phyloP scores from a whole-genome alignment of 768 basidiomycete species.

The Tylopilus felleus region DNA sequence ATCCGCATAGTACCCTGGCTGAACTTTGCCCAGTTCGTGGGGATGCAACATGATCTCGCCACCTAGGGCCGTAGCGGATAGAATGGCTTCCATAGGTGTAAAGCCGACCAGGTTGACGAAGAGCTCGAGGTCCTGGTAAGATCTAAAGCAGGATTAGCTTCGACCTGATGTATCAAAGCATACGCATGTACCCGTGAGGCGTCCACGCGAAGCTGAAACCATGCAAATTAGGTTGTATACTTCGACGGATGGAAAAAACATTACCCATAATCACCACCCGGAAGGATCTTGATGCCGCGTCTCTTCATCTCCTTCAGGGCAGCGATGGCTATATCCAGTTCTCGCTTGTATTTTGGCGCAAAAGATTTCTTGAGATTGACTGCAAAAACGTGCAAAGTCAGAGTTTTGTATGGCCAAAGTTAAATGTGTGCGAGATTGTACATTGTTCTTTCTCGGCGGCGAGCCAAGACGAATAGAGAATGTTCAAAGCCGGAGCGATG shows the following conservation, averaged over 20 bases:
- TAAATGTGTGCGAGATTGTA: not conserved
- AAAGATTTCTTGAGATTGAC: constrained; percentile 20
- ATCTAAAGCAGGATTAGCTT: constrained; percentile 17
- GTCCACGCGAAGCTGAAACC: constrained; percentile 29
- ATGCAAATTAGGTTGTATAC: not conserved
- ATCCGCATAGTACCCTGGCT: constrained; percentile 37
- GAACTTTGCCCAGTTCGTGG: constrained; percentile 36
- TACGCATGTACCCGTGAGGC: constrained; percentile 27
- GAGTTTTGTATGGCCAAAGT: not conserved
- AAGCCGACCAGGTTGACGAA: constrained; percentile 35
- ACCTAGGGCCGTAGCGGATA: constrained; percentile 35
- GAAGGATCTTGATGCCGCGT: constrained; percentile 35
- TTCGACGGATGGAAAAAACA: not conserved
- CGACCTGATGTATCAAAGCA: not conserved
- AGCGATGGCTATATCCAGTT: constrained; percentile 32
- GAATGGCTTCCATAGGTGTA: constrained; percentile 37
- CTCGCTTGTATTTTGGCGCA: constrained; percentile 26
- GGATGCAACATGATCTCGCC: constrained; percentile 37
- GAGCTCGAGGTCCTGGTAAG: constrained; percentile 36
- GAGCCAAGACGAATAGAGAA: constrained; percentile 23
- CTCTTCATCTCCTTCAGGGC: constrained; percentile 36
- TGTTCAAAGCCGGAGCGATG: constrained; percentile 34
- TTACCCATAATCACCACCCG: constrained; percentile 39
- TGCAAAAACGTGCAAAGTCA: not conserved
- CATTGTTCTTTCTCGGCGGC: constrained; percentile 29